A percentile compares a stretch with the other conserved stretches of the same genome.
phyloP scores from a whole-genome alignment of 106 monocot species.

The Allium fistulosum region DNA sequence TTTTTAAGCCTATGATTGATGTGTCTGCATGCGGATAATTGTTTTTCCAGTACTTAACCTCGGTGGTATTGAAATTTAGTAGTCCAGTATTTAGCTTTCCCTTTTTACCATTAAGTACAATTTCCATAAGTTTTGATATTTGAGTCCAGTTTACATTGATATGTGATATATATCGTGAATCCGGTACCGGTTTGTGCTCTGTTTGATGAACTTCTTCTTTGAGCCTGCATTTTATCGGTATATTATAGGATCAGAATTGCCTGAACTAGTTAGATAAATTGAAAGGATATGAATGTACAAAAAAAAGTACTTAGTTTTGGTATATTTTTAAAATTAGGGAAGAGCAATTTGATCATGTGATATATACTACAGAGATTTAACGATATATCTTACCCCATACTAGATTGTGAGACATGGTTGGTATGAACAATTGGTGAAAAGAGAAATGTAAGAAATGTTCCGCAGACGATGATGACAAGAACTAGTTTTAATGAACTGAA shows the following conservation, averaged over 20 bases:
- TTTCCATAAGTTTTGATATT: constrained; percentile 19
- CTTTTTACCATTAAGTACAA: constrained; percentile 12
- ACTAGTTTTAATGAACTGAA: constrained; percentile 39
- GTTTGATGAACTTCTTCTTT: constrained; percentile 39
- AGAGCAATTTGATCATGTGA: neutral
- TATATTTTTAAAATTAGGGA: neutral
- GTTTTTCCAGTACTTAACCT: constrained; percentile 51
- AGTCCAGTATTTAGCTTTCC: constrained; percentile 28
- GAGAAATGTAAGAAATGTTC: constrained; percentile 37
- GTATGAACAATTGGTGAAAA: constrained; percentile 36
- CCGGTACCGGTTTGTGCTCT: constrained; percentile 24
- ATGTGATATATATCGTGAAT: constrained; percentile 46
- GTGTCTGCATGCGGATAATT: constrained; percentile 22
- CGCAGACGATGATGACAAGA: constrained; percentile 49
- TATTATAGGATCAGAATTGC: neutral
- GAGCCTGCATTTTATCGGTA: constrained; percentile 16
- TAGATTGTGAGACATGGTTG: constrained; percentile 18
- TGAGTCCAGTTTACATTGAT: constrained; percentile 45
- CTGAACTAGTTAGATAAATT: neutral
- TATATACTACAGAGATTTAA: neutral
- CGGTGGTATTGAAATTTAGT: constrained; percentile 64
- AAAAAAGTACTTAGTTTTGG: neutral
- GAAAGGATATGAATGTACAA: neutral
- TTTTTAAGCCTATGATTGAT: constrained; percentile 18
- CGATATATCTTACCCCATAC: constrained; percentile 27